Conservation (phyloP, 2,329 filamentous ascomycete species). For the Verticillium nubilum region DNA sequence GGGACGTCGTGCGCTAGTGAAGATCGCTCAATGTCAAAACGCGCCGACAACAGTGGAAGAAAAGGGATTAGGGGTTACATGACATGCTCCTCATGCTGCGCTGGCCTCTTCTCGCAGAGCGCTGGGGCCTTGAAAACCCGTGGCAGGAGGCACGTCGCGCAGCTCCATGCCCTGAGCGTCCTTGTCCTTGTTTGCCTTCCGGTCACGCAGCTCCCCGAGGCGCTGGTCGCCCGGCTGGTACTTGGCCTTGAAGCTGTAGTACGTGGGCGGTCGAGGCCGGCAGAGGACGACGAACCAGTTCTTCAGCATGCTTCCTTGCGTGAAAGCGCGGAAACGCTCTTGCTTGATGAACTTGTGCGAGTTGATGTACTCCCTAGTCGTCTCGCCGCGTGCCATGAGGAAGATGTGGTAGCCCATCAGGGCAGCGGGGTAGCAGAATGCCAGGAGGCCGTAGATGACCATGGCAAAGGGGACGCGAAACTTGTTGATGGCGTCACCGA, state of each 20-base stretch:
- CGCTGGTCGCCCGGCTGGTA: conserved; percentile 82
- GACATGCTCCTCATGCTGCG: neutral
- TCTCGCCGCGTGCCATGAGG: conserved; percentile 85
- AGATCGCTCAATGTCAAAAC: conserved; percentile 7
- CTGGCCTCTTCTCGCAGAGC: conserved; percentile 30
- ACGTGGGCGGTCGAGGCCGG: conserved; percentile 80
- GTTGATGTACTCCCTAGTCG: conserved; percentile 92
- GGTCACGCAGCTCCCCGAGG: conserved; percentile 48
- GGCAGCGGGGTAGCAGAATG: conserved; percentile 73
- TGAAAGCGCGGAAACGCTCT: conserved; percentile 88
- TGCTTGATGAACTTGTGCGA: conserved; percentile 91
- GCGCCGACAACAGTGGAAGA: conserved; percentile 2
- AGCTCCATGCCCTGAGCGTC: conserved; percentile 62
- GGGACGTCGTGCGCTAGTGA: neutral
- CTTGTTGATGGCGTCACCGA: conserved; percentile 60
- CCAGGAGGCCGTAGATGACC: conserved; percentile 74
- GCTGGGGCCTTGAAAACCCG: conserved; percentile 50
- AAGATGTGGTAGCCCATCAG: conserved; percentile 88
- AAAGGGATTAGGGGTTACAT: neutral
- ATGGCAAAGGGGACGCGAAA: conserved; percentile 83
- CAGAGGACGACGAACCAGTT: conserved; percentile 81
- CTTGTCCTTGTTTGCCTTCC: conserved; percentile 43
- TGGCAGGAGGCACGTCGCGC: conserved; percentile 52
- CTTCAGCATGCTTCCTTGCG: conserved; percentile 64
- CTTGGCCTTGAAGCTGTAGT: conserved; percentile 75